These are phyloP conservation scores for Biscutella laevigata DNA, from an alignment of 441 rosid species.

Conservation along the genomic window DNA sequence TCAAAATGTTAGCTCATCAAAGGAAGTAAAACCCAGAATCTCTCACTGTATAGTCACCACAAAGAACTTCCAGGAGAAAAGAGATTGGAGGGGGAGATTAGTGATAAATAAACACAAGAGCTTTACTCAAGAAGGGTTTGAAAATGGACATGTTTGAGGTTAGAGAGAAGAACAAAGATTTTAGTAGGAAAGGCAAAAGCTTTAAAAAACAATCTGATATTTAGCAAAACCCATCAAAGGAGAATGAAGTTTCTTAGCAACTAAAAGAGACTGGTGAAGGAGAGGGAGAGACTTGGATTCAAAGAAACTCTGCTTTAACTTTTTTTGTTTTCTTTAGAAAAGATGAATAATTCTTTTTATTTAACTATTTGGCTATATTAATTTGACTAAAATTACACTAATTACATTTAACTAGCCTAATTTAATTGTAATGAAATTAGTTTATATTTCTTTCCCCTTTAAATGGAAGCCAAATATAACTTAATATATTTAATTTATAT, in stretches of 20 bases:
- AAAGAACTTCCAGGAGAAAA: constrained; percentile 12
- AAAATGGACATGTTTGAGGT: too few relatives aligned
- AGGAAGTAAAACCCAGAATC: constrained; percentile 18
- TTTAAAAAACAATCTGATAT: constrained; percentile 29
- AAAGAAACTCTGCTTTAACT: constrained; percentile 47
- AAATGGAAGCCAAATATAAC: neutral
- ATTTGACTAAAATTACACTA: neutral
- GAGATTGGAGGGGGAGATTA: too few relatives aligned
- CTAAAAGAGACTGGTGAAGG: constrained; percentile 18
- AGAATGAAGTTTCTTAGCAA: constrained; percentile 24
- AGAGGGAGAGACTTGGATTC: constrained; percentile 59
- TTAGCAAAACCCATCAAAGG: constrained; percentile 44
- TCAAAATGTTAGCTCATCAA: constrained; percentile 24
- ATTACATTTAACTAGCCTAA: neutral
- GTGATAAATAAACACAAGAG: too few relatives aligned
- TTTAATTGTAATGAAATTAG: neutral
- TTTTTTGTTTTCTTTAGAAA: constrained; percentile 16
- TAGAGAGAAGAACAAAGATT: constrained; percentile 3
- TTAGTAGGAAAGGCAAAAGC: constrained; percentile 16
- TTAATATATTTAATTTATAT: neutral
- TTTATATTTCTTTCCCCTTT: neutral
- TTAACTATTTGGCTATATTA: neutral
- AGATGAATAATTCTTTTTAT: neutral
- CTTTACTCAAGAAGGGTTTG: too few relatives aligned
- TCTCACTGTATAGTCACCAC: constrained; percentile 23